phyloP scores from a whole-genome alignment of 257 asterid genomes.

The Penstemon eatonii region DNA sequence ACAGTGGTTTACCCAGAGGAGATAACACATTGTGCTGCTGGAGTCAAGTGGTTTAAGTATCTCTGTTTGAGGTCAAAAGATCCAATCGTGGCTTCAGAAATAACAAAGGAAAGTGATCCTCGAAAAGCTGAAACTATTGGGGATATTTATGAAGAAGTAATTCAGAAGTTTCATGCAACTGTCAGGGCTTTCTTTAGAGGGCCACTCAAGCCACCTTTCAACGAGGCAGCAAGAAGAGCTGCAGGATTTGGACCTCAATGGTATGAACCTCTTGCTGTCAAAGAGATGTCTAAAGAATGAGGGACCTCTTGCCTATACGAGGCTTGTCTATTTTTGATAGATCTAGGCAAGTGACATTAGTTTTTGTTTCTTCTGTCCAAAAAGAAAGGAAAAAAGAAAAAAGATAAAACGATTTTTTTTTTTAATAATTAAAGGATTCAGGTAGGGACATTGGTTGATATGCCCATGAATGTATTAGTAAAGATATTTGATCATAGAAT shows the following conservation, averaged over 20 bases:
- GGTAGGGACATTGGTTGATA: too few relatives aligned
- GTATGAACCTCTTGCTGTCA: constrained; percentile 89
- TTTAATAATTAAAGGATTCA: too few relatives aligned
- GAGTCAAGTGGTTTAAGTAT: constrained; percentile 88
- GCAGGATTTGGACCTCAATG: constrained; percentile 93
- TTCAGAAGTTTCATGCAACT: constrained; percentile 61
- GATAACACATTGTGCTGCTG: constrained; percentile 91
- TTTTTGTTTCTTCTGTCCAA: too few relatives aligned
- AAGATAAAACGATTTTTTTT: too few relatives aligned
- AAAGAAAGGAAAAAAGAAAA: too few relatives aligned
- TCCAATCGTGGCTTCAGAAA: constrained; percentile 27
- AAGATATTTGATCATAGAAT: too few relatives aligned
- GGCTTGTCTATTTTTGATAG: background rate
- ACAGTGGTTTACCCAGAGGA: constrained; percentile 87
- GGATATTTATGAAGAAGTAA: constrained; percentile 44
- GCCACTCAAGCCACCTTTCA: constrained; percentile 91
- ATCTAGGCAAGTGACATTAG: too few relatives aligned
- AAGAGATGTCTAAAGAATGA: constrained; percentile 32
- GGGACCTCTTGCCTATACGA: background rate
- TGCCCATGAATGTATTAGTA: too few relatives aligned
- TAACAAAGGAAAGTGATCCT: constrained; percentile 16
- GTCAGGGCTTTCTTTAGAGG: constrained; percentile 82
- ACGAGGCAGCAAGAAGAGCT: constrained; percentile 77
- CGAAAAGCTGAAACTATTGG: constrained; percentile 24
- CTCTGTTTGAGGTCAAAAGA: constrained; percentile 51